Conservation (phyloP, 129 eudicot species). For the Flaveria brownii region DNA sequence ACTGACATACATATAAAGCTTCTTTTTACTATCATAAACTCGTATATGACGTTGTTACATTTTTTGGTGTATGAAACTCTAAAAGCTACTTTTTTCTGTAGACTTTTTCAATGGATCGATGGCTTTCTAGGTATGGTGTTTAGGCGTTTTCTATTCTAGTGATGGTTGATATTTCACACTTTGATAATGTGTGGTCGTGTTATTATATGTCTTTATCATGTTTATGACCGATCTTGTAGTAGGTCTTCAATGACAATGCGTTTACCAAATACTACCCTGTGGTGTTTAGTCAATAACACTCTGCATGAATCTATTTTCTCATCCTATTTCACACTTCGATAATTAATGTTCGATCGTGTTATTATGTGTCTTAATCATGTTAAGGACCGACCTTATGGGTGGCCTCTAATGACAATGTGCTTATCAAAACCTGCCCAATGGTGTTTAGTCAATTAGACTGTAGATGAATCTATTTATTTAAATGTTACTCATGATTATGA, state of each 20-base stretch:
- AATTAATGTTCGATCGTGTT: not conserved
- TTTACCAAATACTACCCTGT: not conserved
- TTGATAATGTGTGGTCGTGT: not conserved
- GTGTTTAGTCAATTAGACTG: slow-evolving; percentile 1
- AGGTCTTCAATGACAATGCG: not conserved
- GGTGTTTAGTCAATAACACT: slow-evolving; percentile 5
- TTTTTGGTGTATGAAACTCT: not conserved
- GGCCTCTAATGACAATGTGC: not conserved
- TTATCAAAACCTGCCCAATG: not conserved
- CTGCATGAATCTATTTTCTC: not conserved
- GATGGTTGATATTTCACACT: not conserved
- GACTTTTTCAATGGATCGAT: not conserved
- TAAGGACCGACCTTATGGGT: not conserved
- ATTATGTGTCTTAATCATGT: not conserved
- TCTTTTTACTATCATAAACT: not conserved
- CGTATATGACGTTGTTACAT: not conserved
- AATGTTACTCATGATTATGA: slow-evolving; percentile 10
- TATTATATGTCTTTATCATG: not conserved
- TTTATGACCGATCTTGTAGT: not conserved
- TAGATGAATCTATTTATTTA: slow-evolving; percentile 5
- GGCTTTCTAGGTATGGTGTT: not conserved
- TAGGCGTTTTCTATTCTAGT: not conserved
- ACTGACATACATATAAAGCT: not conserved
- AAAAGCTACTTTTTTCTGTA: not conserved
- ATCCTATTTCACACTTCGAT: not conserved